phyloP scores from a whole-genome alignment of 164 flowering plant genomes.

The Cinnamomum chago region DNA sequence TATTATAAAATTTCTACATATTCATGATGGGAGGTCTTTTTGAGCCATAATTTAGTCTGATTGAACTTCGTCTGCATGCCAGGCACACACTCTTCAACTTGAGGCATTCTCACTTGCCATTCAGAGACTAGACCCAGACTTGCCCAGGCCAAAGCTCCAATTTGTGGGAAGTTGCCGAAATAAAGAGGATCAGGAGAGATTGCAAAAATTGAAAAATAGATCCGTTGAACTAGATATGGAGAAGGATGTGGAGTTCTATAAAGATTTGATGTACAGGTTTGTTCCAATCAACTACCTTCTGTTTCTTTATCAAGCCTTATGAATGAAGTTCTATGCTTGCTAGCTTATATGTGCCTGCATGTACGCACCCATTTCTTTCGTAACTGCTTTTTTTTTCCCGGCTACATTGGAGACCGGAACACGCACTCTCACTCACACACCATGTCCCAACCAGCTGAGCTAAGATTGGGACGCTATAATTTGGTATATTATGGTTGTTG shows the following conservation, averaged over 20 bases:
- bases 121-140: constrained; percentile 35
- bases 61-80: constrained; percentile 15
- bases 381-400: no score
- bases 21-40: not conserved
- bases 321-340: not conserved
- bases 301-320: not conserved
- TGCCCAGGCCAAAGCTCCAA: constrained; percentile 82
- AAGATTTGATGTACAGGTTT: constrained; percentile 78
- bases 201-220: constrained; percentile 65
- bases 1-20: no score
- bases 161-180: constrained; percentile 96
- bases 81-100: constrained; percentile 91
- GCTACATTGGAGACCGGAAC: no score
- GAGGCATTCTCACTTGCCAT: constrained; percentile 82
- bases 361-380: no score
- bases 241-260: constrained; percentile 70
- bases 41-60: not conserved
- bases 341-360: not conserved
- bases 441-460: no score
- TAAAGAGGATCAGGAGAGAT: constrained; percentile 67
- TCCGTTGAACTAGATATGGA: constrained; percentile 58
- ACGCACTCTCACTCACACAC: no score
- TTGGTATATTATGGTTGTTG: not conserved
- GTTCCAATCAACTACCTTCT: constrained; percentile 5
- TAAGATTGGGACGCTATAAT: no score